These are phyloP conservation scores for Rheum nobile DNA, from an alignment of 148 eudicot species.

Conservation along the genomic window DNA sequence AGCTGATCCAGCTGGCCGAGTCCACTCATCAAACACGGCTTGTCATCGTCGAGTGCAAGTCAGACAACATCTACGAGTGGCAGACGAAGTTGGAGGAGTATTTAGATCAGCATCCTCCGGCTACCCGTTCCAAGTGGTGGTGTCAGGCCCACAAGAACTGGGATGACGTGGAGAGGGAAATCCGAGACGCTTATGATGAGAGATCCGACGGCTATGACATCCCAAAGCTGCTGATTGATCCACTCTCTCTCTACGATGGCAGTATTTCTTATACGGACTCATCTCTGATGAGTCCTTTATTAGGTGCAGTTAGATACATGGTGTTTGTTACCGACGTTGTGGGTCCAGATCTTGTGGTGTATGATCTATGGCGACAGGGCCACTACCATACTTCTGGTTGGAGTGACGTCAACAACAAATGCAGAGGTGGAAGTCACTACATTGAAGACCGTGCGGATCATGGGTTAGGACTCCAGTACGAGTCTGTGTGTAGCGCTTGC, in stretches of 20 bases:
- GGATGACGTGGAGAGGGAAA: not conserved
- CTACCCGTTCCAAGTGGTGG: not conserved
- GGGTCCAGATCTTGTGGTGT: not conserved
- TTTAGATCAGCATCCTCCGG: not conserved
- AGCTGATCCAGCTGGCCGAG: not conserved
- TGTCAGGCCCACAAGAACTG: not conserved
- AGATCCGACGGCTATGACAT: not conserved
- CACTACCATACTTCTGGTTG: not conserved
- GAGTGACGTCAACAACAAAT: not conserved
- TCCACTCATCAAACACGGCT: not conserved
- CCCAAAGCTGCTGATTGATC: not conserved
- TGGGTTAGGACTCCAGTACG: too few relatives aligned
- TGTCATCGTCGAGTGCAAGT: not conserved
- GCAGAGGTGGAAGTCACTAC: too few relatives aligned
- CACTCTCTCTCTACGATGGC: not conserved
- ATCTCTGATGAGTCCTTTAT: not conserved
- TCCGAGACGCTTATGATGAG: not conserved
- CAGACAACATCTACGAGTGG: not conserved
- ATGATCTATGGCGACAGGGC: constrained; percentile 1
- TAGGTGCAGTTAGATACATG: not conserved
- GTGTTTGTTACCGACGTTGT: not conserved
- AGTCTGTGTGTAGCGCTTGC: too few relatives aligned
- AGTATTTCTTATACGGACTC: not conserved
- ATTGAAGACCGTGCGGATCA: too few relatives aligned
- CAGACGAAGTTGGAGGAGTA: not conserved